Evolutionary conservation across 192 early-diverging fungal species (phyloP).

Genomic region (Coemansia sp.): DNA sequence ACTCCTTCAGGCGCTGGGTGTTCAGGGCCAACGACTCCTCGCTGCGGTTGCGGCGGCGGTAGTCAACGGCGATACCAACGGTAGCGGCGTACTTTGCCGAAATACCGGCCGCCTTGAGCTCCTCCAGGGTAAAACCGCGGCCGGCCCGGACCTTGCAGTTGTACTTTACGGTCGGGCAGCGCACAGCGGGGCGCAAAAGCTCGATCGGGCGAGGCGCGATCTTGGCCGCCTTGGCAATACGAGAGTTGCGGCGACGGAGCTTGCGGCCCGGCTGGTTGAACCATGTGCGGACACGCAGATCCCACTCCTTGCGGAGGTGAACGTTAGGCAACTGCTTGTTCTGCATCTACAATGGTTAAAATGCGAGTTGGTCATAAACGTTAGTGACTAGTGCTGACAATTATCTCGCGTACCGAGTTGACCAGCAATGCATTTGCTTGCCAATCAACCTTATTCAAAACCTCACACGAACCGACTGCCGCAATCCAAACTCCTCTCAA

Average conservation of each 20-base stretch:
- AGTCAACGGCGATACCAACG: conserved; percentile 96
- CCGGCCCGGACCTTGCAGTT: conserved; percentile 96
- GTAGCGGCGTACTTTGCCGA: conserved; percentile 88
- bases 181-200: conserved; percentile 93
- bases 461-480: too few species aligned
- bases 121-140: conserved; percentile 97
- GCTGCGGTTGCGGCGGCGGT: conserved; percentile 94
- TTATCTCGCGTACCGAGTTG: not conserved
- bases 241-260: conserved; percentile 81
- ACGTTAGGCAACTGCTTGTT: conserved; percentile 92
- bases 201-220: conserved; percentile 97
- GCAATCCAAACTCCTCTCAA: too few species aligned
- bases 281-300: conserved; percentile 94
- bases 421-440: too few species aligned
- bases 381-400: not conserved
- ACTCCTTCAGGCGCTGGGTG: conserved; percentile 90
- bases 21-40: conserved; percentile 91
- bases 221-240: conserved; percentile 92
- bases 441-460: not conserved
- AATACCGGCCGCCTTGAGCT: conserved; percentile 94
- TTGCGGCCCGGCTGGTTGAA: conserved; percentile 83
- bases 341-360: conserved; percentile 64
- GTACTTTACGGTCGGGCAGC: conserved; percentile 96
- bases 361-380: not conserved
- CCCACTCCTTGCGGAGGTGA: conserved; percentile 99